Evolutionary conservation across 441 rosid genomes (phyloP).

Genomic region (Adansonia rubrostipa): DNA sequence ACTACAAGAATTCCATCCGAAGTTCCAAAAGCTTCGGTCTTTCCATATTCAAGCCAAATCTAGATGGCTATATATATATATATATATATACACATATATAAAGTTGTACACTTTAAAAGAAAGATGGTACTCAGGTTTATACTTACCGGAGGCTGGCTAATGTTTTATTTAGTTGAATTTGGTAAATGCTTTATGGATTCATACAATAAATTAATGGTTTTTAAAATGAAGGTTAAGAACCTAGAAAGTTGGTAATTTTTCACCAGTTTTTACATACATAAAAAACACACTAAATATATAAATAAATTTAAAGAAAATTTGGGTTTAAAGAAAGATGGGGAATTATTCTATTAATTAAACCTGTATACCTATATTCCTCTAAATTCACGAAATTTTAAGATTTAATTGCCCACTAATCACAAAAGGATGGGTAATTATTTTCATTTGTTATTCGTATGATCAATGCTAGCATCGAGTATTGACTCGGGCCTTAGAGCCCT

Average conservation of each 20-base stretch:
- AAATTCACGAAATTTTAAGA: neutral
- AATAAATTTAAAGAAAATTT: neutral
- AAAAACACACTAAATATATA: neutral
- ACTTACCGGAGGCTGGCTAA: neutral
- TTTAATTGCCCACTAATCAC: neutral
- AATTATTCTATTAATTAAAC: neutral
- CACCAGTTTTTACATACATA: neutral
- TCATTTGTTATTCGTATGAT: neutral
- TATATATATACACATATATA: neutral
- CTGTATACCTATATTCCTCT: neutral
- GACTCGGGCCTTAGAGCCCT: too few relatives aligned
- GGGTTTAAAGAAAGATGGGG: neutral
- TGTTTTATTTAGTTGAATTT: too few relatives aligned
- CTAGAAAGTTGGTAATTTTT: neutral
- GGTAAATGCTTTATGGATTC: neutral
- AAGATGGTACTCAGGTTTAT: neutral
- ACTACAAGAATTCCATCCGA: conserved; percentile 1
- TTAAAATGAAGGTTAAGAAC: neutral
- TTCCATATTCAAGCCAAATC: neutral
- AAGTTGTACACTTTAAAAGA: neutral
- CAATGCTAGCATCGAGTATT: neutral
- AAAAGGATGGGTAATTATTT: neutral
- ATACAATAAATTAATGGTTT: neutral
- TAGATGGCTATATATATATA: neutral
- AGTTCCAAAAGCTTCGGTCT: neutral